Evolutionary conservation across 2,329 filamentous ascomycete species (phyloP).

Genomic region (Talaromyces pinophilus): DNA sequence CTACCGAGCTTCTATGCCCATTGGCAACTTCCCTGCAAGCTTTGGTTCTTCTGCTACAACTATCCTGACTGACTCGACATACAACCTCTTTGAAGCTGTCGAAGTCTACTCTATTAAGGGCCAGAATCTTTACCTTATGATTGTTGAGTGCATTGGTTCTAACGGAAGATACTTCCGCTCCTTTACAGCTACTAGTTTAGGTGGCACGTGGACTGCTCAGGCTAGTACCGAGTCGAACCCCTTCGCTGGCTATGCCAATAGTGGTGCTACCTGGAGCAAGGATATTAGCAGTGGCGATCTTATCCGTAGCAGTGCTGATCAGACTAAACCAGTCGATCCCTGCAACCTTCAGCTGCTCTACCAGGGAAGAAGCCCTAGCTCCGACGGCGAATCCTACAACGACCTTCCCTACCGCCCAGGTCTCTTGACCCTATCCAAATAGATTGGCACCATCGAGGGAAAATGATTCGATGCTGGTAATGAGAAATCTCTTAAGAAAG

Average conservation of each 20-base stretch:
- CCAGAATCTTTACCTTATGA: constrained; percentile 63
- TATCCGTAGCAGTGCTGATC: constrained; percentile 57
- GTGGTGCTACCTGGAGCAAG: constrained; percentile 65
- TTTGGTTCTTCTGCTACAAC: constrained; percentile 57
- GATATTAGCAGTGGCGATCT: constrained; percentile 68
- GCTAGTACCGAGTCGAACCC: constrained; percentile 57
- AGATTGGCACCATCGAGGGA: background rate
- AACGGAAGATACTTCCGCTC: constrained; percentile 67
- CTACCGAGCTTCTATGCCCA: constrained; percentile 64
- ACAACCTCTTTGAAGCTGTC: constrained; percentile 66
- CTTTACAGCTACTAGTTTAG: constrained; percentile 61
- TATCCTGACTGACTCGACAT: constrained; percentile 55
- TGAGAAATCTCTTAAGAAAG: background rate
- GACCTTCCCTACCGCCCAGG: constrained; percentile 58
- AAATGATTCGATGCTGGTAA: background rate
- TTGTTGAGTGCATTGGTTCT: constrained; percentile 63
- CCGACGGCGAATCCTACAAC: constrained; percentile 50
- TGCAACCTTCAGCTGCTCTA: constrained; percentile 68
- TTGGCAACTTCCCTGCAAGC: constrained; percentile 61
- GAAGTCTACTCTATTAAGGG: constrained; percentile 64
- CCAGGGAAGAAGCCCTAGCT: constrained; percentile 56
- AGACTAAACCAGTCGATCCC: constrained; percentile 64
- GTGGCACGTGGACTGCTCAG: constrained; percentile 61
- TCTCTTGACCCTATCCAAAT: constrained; percentile 51
- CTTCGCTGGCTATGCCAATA: constrained; percentile 68